Evolutionary conservation across 2,329 filamentous ascomycete species (phyloP).

Genomic region (Domatiomyces globalis): DNA sequence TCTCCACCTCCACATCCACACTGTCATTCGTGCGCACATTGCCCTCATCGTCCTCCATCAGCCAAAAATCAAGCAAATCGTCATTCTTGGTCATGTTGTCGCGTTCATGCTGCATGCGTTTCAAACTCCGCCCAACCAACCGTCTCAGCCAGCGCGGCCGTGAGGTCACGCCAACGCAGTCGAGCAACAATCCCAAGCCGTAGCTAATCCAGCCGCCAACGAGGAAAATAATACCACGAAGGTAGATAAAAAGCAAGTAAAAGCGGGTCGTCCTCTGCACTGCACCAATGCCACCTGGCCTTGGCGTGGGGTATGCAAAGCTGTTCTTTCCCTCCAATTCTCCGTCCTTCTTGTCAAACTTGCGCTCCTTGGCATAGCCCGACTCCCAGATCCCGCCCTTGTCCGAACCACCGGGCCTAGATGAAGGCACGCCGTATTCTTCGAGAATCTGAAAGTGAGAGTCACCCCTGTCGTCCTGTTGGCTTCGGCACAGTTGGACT

Average conservation of each 20-base stretch:
- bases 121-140: slow-evolving; percentile 21
- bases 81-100: slow-evolving; percentile 12
- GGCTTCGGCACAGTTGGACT: slow-evolving; percentile 41
- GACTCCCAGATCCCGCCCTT: slow-evolving; percentile 28
- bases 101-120: slow-evolving; percentile 14
- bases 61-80: slow-evolving; percentile 38
- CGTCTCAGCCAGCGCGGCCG: slow-evolving; percentile 49
- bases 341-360: slow-evolving; percentile 26
- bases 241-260: slow-evolving; percentile 58
- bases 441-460: slow-evolving; percentile 21
- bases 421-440: slow-evolving; percentile 19
- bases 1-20: slow-evolving; percentile 69
- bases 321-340: slow-evolving; percentile 14
- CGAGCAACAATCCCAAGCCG: slow-evolving; percentile 40
- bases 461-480: slow-evolving; percentile 7
- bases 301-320: slow-evolving; percentile 25
- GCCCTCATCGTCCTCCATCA: slow-evolving; percentile 37
- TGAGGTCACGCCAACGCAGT: slow-evolving; percentile 44
- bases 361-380: slow-evolving; percentile 33
- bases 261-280: slow-evolving; percentile 65
- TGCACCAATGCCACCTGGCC: slow-evolving; percentile 56
- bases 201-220: slow-evolving; percentile 45
- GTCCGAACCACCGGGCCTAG: slow-evolving; percentile 22
- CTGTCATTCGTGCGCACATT: slow-evolving; percentile 41
- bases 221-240: slow-evolving; percentile 58